These are phyloP conservation scores for Fistulinella prunicolor DNA, from an alignment of 768 basidiomycete genomes.

Conservation along the genomic window DNA sequence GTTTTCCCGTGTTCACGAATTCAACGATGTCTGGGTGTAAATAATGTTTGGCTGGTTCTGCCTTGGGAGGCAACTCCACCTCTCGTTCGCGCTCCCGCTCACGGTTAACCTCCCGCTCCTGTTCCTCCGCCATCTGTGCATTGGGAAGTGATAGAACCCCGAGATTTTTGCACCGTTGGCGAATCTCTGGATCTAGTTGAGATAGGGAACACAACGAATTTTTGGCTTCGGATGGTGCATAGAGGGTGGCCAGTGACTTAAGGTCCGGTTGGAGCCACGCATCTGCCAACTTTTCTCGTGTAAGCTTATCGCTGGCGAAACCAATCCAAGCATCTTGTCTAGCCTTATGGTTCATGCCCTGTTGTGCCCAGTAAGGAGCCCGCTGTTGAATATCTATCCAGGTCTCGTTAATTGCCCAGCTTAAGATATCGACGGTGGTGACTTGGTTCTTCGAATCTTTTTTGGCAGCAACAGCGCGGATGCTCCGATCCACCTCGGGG, in stretches of 20 bases:
- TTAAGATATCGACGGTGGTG: too few species aligned
- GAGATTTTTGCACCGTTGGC: constrained; percentile 8
- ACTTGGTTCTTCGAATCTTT: neutral
- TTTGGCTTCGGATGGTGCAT: constrained; percentile 9
- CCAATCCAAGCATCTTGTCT: constrained; percentile 12
- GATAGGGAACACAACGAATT: too few species aligned
- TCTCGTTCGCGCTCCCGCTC: constrained; percentile 44
- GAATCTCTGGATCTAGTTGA: too few species aligned
- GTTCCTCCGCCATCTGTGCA: constrained; percentile 37
- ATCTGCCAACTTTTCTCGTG: neutral
- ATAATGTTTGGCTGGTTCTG: constrained; percentile 14
- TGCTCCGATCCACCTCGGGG: constrained; percentile 34
- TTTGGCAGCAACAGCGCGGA: constrained; percentile 27
- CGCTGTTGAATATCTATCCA: too few species aligned
- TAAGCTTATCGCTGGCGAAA: neutral
- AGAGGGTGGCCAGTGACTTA: constrained; percentile 36
- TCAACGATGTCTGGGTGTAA: too few species aligned
- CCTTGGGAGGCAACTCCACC: constrained; percentile 33
- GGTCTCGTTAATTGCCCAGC: too few species aligned
- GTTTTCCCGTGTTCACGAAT: constrained; percentile 28
- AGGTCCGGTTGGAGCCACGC: too few species aligned
- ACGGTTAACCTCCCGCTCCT: constrained; percentile 42
- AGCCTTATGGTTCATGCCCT: constrained; percentile 1
- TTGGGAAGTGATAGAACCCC: constrained; percentile 9
- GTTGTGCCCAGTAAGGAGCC: too few species aligned